Evolutionary conservation across 306 rosid genomes (phyloP), one percentile per base, ranked within the genome.

Genomic region (Gastrolobium bilobum): DNA sequence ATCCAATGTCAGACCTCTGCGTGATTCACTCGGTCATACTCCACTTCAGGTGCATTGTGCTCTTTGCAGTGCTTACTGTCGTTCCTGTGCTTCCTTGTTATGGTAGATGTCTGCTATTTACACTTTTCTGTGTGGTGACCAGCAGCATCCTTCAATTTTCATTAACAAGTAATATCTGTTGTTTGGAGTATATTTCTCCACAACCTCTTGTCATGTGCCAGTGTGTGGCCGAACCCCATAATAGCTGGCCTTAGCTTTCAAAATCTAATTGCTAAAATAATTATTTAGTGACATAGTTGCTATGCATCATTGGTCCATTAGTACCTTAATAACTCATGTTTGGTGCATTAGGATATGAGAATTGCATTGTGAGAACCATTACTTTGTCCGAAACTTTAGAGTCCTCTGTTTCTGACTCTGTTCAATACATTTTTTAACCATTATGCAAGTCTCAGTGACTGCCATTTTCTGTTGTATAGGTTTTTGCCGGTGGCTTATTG

Each of bases 1-100:
- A 53, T 91, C 98, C 48, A 84, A 0, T 71, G 68, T 74, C 83
- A 87, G 97, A 77, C 98, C 98, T 14, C 84, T 95, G 47, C 96
- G 96, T 43, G 91, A 95, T 88, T 95, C 97, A 39, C 99, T 92
- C 74, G 99, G 99, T 68, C 99, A 95, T 83, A 95, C 99, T 83
- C 97, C 99, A 14, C 81, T 90, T 66, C 99, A 95, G 97, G 99
- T 92, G 60, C 67, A 68, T 74, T 59, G 78, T 61, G 74, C n/a
- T 58, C 52, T 85, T 79, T 31, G 51, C 73, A 51, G 57, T 76
- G 31, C 15, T 81, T 43, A 63, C 38, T 43, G 6, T 81, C 76
- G 15, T 39, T 75, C 33, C 50, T 0, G 7, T 20, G 30, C 15
- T 76, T 73, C 54, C 75, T 26, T 74, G 11, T 34, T 80, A 57